Percentiles rank a stretch among this genome's conserved stretches.
Evolutionary conservation across 805 yeast species (phyloP).

Genomic region (Lachancea meyersii): DNA sequence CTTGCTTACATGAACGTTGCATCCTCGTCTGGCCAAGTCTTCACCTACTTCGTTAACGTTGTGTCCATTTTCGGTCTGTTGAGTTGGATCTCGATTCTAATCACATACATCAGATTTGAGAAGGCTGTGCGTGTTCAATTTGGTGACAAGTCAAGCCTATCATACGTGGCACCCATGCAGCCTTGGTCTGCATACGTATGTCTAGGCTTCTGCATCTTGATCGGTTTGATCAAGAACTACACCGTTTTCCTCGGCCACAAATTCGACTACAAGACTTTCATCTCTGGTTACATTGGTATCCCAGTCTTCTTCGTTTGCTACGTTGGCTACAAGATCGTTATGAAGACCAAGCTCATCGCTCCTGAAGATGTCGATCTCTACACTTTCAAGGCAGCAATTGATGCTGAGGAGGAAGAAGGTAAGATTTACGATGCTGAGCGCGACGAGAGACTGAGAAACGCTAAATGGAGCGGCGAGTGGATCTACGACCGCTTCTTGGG

Average conservation of each 20-base stretch:
- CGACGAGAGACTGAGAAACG: constrained; percentile 23
- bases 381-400: constrained; percentile 34
- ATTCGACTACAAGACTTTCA: constrained; percentile 59
- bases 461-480: constrained; percentile 38
- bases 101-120: constrained; percentile 61
- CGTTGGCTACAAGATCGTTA: constrained; percentile 53
- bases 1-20: constrained; percentile 69
- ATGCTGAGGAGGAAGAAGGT: constrained; percentile 32
- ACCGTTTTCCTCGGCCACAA: constrained; percentile 60
- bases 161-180: constrained; percentile 60
- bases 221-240: constrained; percentile 62
- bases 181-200: constrained; percentile 64
- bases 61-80: constrained; percentile 70
- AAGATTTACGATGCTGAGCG: constrained; percentile 27
- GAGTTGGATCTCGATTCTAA: constrained; percentile 67
- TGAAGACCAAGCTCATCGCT: constrained; percentile 42
- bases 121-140: constrained; percentile 66
- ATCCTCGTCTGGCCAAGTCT: constrained; percentile 48
- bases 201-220: constrained; percentile 44
- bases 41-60: constrained; percentile 66
- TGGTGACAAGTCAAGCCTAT: constrained; percentile 46
- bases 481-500: constrained; percentile 44
- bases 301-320: constrained; percentile 47
- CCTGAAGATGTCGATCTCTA: constrained; percentile 57
- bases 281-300: constrained; percentile 73